These are phyloP conservation scores for Phytophthora tentaculata DNA, from an alignment of 352 stramenopile species.

Conservation along the genomic window DNA sequence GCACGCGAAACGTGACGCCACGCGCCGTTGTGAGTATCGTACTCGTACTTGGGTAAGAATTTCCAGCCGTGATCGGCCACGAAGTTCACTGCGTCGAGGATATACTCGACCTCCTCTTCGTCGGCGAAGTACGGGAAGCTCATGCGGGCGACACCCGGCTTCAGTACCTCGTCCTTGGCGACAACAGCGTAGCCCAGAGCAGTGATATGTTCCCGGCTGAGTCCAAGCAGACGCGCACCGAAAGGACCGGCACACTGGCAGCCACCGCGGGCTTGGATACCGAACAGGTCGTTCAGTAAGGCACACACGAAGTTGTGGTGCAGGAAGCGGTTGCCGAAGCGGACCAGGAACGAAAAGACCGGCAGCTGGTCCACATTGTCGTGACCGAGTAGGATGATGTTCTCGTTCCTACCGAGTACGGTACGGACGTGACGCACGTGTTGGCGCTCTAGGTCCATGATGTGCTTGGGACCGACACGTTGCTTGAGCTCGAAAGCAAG, in stretches of 20 bases:
- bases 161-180: conserved; percentile 92
- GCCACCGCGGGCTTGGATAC: conserved; percentile 81
- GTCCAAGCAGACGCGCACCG: conserved; percentile 91
- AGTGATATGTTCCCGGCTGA: conserved; percentile 74
- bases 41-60: conserved; percentile 95
- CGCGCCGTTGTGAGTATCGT: conserved; percentile 94
- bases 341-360: conserved; percentile 96
- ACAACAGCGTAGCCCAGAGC: conserved; percentile 89
- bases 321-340: conserved; percentile 89
- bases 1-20: conserved; percentile 72
- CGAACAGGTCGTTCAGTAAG: conserved; percentile 98
- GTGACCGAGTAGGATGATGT: conserved; percentile 90
- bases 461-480: conserved; percentile 54
- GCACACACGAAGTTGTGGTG: conserved; percentile 99
- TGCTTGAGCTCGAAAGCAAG: conserved; percentile 93
- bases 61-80: conserved; percentile 93
- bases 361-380: conserved; percentile 71
- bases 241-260: conserved; percentile 94
- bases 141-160: conserved; percentile 95
- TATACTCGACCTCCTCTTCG: conserved; percentile 92
- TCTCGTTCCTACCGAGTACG: conserved; percentile 53
- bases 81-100: conserved; percentile 93
- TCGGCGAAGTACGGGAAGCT: conserved; percentile 92
- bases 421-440: conserved; percentile 48
- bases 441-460: conserved; percentile 61